These are phyloP conservation scores for Plasmodium gaboni DNA, from an alignment of 169 alveolate species.

Conservation along the genomic window DNA sequence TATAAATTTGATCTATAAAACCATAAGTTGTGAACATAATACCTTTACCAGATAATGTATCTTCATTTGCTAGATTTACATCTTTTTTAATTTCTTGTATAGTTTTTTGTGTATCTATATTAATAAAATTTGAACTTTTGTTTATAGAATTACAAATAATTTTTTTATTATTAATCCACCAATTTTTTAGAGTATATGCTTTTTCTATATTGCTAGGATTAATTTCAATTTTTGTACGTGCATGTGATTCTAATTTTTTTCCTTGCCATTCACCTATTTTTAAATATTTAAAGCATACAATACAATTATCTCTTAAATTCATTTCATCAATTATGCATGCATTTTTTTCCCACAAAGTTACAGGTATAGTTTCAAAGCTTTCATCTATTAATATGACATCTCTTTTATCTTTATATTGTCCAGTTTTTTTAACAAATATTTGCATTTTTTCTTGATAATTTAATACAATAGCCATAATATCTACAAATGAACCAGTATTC, in stretches of 20 bases:
- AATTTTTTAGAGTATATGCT: slow-evolving; percentile 75
- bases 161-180: slow-evolving; percentile 84
- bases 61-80: slow-evolving; percentile 69
- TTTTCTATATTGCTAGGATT: slow-evolving; percentile 80
- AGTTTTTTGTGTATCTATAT: slow-evolving; percentile 34
- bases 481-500: slow-evolving; percentile 79
- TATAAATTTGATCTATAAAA: slow-evolving; percentile 65
- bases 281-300: slow-evolving; percentile 72
- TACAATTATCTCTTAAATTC: slow-evolving; percentile 28
- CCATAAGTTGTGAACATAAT: slow-evolving; percentile 76
- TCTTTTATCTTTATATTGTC: slow-evolving; percentile 79
- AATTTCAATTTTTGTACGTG: slow-evolving; percentile 78
- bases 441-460: slow-evolving; percentile 31
- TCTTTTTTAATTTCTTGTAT: slow-evolving; percentile 75
- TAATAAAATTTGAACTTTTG: not conserved
- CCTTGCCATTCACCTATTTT: slow-evolving; percentile 86
- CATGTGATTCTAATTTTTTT: slow-evolving; percentile 80
- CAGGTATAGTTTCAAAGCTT: slow-evolving; percentile 78
- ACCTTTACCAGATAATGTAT: slow-evolving; percentile 74
- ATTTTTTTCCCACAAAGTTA: slow-evolving; percentile 83
- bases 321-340: slow-evolving; percentile 47
- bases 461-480: slow-evolving; percentile 82
- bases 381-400: slow-evolving; percentile 79
- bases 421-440: slow-evolving; percentile 75
- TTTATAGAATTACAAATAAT: slow-evolving; percentile 11